These are phyloP conservation scores for Funneliformis caledonium DNA, from an alignment of 371 early-diverging fungal genomes.

Conservation along the genomic window DNA sequence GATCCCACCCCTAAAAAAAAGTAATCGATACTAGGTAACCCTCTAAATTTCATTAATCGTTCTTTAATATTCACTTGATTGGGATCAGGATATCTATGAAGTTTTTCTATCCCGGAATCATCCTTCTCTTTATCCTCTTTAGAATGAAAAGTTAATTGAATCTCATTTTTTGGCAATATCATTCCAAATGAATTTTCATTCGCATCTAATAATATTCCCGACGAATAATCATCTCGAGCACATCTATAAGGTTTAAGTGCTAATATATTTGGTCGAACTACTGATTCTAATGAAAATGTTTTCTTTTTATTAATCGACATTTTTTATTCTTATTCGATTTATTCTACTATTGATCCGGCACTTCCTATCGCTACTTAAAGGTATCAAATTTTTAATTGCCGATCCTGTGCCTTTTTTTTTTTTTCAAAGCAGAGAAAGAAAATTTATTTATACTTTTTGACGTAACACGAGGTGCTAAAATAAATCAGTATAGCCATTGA, in stretches of 20 bases:
- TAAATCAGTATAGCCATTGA: no score
- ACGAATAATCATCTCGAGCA: constrained; percentile 94
- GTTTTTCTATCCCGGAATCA: constrained; percentile 48
- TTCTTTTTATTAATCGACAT: not conserved
- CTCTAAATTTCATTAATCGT: constrained; percentile 70
- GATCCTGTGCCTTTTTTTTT: no score
- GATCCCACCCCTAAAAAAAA: constrained; percentile 96
- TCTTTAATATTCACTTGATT: constrained; percentile 83
- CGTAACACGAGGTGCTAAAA: no score
- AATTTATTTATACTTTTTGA: no score
- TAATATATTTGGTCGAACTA: constrained; percentile 94
- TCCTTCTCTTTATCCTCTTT: not conserved
- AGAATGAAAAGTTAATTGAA: not conserved
- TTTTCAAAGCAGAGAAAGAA: no score
- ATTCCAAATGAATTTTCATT: constrained; percentile 97
- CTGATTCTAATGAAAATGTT: constrained; percentile 68
- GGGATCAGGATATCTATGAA: constrained; percentile 97
- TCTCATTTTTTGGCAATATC: constrained; percentile 43
- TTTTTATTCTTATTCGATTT: no score
- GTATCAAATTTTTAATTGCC: no score
- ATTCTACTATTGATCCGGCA: no score
- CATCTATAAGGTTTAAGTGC: constrained; percentile 93
- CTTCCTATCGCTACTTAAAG: no score
- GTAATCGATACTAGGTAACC: constrained; percentile 64
- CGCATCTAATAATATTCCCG: constrained; percentile 94